A percentile compares a stretch with the other conserved stretches of the same genome.
Evolutionary conservation across 164 flowering plant species (phyloP).

Genomic region (Vitis vinifera): ASM3070453v1 NC_081806.1:9905501-9906000

Average conservation of each 20-base stretch:
- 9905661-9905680: not conserved
- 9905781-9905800: no score
- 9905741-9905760: not conserved
- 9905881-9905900: no score
- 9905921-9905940: no score
- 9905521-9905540: not conserved
- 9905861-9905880: no score
- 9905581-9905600: conserved; percentile 40
- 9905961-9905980: no score
- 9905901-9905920: no score
- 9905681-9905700: not conserved
- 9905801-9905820: not conserved
- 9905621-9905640: not conserved
- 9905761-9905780: not conserved
- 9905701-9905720: not conserved
- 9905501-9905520: conserved; percentile 2
- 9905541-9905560: not conserved
- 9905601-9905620: not conserved
- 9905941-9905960: no score
- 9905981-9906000: no score
- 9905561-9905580: conserved; percentile 30
- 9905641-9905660: not conserved
- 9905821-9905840: no score
- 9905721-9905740: not conserved
- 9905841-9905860: no score